phyloP scores from a whole-genome alignment of 2,329 filamentous ascomycete species.

The Cladophialophora carrionii region DNA sequence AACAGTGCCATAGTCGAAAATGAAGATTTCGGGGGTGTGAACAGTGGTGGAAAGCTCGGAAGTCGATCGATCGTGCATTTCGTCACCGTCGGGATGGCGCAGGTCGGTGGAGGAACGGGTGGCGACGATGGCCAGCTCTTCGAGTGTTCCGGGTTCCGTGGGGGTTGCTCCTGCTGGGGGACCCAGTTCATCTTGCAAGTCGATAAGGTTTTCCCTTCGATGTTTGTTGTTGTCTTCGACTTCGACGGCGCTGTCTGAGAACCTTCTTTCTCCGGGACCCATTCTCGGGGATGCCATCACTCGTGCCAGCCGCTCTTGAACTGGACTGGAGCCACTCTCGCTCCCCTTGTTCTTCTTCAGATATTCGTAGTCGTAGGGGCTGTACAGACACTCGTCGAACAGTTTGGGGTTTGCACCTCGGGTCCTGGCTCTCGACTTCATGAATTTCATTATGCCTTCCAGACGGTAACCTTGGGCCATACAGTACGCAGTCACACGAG shows the following conservation, averaged over 20 bases:
- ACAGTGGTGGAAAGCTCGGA: slow-evolving; percentile 81
- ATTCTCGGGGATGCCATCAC: slow-evolving; percentile 35
- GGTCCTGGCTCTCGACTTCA: slow-evolving; percentile 80
- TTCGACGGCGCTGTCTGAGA: slow-evolving; percentile 70
- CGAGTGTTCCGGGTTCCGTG: slow-evolving; percentile 31
- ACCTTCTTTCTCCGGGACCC: slow-evolving; percentile 37
- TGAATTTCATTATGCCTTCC: slow-evolving; percentile 83
- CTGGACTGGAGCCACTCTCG: slow-evolving; percentile 35
- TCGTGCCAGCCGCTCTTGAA: slow-evolving; percentile 33
- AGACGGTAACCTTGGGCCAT: slow-evolving; percentile 90
- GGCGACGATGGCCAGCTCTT: slow-evolving; percentile 25
- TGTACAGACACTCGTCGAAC: slow-evolving; percentile 98
- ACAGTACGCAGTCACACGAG: slow-evolving; percentile 93
- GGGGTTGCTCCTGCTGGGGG: slow-evolving; percentile 35
- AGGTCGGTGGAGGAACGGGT: slow-evolving; percentile 28
- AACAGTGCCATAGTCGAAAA: slow-evolving; percentile 96
- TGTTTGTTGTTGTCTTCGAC: slow-evolving; percentile 62
- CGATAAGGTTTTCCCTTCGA: slow-evolving; percentile 65
- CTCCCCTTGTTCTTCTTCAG: slow-evolving; percentile 44
- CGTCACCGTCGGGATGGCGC: slow-evolving; percentile 36
- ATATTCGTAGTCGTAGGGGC: slow-evolving; percentile 80
- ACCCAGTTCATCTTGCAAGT: slow-evolving; percentile 56
- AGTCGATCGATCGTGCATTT: slow-evolving; percentile 46
- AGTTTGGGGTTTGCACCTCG: slow-evolving; percentile 83
- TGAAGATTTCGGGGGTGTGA: slow-evolving; percentile 90